A percentile compares a stretch with the other conserved stretches of the same genome.
phyloP scores from a whole-genome alignment of 352 stramenopile genomes.

The Phytophthora colocasiae region DNA sequence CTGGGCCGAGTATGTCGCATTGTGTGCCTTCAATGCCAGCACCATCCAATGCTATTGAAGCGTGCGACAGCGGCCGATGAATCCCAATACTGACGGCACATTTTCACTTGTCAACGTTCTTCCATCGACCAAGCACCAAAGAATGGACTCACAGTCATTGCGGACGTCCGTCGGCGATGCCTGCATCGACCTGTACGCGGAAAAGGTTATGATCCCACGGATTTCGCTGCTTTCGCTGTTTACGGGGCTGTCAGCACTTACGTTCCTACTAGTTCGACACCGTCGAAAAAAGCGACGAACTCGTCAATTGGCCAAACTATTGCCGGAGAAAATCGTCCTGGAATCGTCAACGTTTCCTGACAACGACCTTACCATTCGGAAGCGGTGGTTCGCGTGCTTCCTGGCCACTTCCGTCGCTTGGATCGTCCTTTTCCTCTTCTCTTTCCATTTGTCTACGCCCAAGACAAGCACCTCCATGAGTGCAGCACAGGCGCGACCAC shows the following conservation, averaged over 20 bases:
- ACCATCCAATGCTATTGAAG: neutral
- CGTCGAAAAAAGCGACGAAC: slow-evolving; percentile 12
- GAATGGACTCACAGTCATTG: slow-evolving; percentile 8
- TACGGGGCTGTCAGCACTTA: slow-evolving; percentile 20
- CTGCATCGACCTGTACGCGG: slow-evolving; percentile 53
- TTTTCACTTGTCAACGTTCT: too few relatives aligned
- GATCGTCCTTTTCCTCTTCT: slow-evolving; percentile 46
- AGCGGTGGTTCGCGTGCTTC: slow-evolving; percentile 39
- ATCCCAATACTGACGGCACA: too few relatives aligned
- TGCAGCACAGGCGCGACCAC: slow-evolving; percentile 33
- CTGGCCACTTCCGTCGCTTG: slow-evolving; percentile 40
- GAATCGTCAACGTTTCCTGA: slow-evolving; percentile 3
- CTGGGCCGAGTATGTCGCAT: slow-evolving; percentile 8
- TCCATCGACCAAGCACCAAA: too few relatives aligned
- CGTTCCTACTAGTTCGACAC: slow-evolving; percentile 15
- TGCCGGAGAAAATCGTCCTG: slow-evolving; percentile 28
- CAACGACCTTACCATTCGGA: slow-evolving; percentile 9
- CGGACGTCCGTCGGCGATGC: slow-evolving; percentile 33
- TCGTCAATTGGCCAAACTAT: slow-evolving; percentile 21
- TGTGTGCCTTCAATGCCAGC: slow-evolving; percentile 4
- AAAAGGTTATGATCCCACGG: slow-evolving; percentile 50
- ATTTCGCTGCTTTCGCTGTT: slow-evolving; percentile 45
- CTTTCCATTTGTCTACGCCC: slow-evolving; percentile 43
- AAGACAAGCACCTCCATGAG: slow-evolving; percentile 25
- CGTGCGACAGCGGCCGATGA: slow-evolving; percentile 20